Evolutionary conservation across 1,284 basidiomycete species (phyloP).

Genomic region (Veloporphyrellus conicus): DNA sequence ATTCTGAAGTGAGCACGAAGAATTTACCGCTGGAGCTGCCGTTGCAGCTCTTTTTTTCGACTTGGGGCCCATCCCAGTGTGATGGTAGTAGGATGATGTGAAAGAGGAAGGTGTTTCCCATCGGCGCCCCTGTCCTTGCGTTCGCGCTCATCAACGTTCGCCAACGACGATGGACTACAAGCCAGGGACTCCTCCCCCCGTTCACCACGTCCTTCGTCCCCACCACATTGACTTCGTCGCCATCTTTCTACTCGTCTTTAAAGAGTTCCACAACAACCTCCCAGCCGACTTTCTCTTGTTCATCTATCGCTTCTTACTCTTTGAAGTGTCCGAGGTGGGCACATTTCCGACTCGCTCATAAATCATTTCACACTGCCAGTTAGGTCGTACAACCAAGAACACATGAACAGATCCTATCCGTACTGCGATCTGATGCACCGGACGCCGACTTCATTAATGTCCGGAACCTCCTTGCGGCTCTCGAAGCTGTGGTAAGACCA

Average conservation of each 20-base stretch:
- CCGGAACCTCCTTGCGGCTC: conserved; percentile 32
- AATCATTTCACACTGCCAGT: conserved; percentile 3
- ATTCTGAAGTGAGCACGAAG: neutral
- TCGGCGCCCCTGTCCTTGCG: neutral
- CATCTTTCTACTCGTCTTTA: conserved; percentile 57
- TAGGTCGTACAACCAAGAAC: conserved; percentile 42
- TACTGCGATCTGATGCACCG: conserved; percentile 30
- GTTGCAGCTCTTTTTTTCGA: conserved; percentile 35
- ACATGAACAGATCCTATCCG: conserved; percentile 36
- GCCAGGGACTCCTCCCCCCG: conserved; percentile 46
- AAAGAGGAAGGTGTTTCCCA: conserved; percentile 30
- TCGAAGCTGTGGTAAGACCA: conserved; percentile 44
- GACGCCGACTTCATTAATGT: conserved; percentile 26
- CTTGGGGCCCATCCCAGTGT: conserved; percentile 21
- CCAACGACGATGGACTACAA: conserved; percentile 25
- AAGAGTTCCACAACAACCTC: conserved; percentile 49
- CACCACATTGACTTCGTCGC: conserved; percentile 69
- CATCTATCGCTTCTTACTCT: conserved; percentile 57
- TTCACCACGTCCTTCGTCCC: conserved; percentile 60
- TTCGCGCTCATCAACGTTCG: no score
- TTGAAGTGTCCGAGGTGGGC: conserved; percentile 52
- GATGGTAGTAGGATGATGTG: neutral
- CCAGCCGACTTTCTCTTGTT: conserved; percentile 59
- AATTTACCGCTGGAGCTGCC: conserved; percentile 31
- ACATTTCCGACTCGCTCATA: neutral